A percentile compares a stretch with the other conserved stretches of the same genome.
These are phyloP conservation scores for Tetracladium marchalianum DNA, from an alignment of 495 filamentous ascomycete genomes.

Conservation along the genomic window DNA sequence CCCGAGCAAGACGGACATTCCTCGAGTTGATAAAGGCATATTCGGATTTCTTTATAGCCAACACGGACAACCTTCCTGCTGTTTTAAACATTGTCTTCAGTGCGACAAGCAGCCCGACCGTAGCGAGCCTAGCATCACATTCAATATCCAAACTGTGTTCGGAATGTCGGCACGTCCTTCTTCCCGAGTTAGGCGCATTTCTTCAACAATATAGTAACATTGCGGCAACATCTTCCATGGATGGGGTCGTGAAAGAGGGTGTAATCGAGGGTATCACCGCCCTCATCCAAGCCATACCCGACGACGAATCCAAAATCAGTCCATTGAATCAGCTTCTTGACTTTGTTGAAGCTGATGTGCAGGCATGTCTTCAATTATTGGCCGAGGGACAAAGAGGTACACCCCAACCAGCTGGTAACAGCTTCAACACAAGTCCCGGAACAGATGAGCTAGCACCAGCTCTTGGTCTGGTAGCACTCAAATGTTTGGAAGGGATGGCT, in stretches of 20 bases:
- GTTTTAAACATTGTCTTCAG: conserved; percentile 77
- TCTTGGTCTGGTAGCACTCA: conserved; percentile 53
- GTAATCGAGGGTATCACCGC: conserved; percentile 76
- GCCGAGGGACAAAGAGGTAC: too few species aligned
- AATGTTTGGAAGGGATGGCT: conserved; percentile 67
- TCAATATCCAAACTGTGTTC: conserved; percentile 75
- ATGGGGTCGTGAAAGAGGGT: conserved; percentile 64
- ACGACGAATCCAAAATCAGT: conserved; percentile 49
- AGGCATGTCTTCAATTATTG: conserved; percentile 23
- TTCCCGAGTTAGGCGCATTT: conserved; percentile 62
- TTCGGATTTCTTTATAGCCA: conserved; percentile 69
- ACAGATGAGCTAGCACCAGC: conserved; percentile 16
- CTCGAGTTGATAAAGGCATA: conserved; percentile 71
- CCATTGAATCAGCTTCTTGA: conserved; percentile 55
- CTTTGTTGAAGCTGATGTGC: conserved; percentile 54
- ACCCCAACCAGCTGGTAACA: too few species aligned
- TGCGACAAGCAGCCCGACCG: conserved; percentile 53
- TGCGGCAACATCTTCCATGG: conserved; percentile 46
- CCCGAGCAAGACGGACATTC: conserved; percentile 66
- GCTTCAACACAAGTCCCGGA: background rate
- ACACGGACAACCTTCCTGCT: conserved; percentile 56
- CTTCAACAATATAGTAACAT: conserved; percentile 64
- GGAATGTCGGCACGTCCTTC: conserved; percentile 64
- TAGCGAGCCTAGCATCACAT: conserved; percentile 64
- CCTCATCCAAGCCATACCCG: conserved; percentile 68